phyloP scores from a whole-genome alignment of 208 protist genomes.

The Trichomonas tenax region DNA sequence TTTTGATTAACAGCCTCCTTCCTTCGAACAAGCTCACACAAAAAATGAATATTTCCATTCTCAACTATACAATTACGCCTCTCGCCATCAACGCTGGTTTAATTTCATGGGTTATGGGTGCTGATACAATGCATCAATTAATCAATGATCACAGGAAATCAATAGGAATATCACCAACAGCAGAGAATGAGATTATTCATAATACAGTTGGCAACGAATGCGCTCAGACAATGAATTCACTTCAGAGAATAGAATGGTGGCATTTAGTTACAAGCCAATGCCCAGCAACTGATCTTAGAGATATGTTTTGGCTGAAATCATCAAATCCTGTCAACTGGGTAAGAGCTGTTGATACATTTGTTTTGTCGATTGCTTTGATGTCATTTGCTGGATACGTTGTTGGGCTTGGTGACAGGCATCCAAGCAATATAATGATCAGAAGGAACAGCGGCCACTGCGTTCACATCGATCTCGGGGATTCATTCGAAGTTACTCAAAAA shows the following conservation, averaged over 20 bases:
- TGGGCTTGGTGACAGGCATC: constrained; percentile 24
- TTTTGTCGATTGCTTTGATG: neutral
- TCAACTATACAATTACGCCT: constrained; percentile 8
- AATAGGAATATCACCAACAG: neutral
- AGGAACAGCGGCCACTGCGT: constrained; percentile 37
- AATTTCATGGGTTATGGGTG: neutral
- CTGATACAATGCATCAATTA: constrained; percentile 13
- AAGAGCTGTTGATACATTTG: neutral
- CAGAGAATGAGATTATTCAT: neutral
- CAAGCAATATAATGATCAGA: constrained; percentile 32
- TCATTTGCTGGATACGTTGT: constrained; percentile 23
- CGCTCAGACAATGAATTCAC: neutral
- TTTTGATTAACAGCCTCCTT: neutral
- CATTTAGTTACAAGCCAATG: neutral
- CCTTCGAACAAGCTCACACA: neutral
- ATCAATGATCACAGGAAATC: constrained; percentile 4
- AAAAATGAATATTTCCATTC: neutral
- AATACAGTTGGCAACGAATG: neutral
- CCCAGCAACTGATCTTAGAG: neutral
- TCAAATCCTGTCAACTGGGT: neutral
- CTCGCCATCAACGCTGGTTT: neutral
- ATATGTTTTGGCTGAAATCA: neutral
- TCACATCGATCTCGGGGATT: constrained; percentile 40
- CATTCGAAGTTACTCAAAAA: constrained; percentile 34
- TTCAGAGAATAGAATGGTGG: neutral